These are phyloP conservation scores for Paramyrothecium sp. DNA, from an alignment of 2,329 filamentous ascomycete species.

Conservation along the genomic window DNA sequence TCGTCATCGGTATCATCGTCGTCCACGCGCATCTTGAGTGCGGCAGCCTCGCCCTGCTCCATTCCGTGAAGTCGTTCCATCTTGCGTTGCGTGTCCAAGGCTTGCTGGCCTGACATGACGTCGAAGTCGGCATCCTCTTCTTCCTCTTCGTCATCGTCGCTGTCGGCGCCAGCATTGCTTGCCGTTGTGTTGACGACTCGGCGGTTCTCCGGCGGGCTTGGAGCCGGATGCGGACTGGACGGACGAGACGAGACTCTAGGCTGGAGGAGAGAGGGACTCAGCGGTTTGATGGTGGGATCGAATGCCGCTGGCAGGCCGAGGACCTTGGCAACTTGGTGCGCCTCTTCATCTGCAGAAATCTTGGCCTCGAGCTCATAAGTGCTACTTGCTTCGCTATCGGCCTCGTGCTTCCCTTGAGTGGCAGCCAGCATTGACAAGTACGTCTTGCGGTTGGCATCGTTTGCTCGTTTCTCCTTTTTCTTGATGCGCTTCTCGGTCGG, in stretches of 20 bases:
- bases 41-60: conserved; percentile 58
- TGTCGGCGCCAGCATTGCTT: conserved; percentile 38
- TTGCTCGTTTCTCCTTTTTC: conserved; percentile 81
- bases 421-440: conserved; percentile 77
- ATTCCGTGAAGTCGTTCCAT: conserved; percentile 54
- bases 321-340: conserved; percentile 62
- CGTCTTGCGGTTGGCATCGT: conserved; percentile 71
- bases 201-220: conserved; percentile 15
- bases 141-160: conserved; percentile 36
- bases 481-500: conserved; percentile 85
- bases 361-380: conserved; percentile 54
- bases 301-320: conserved; percentile 61
- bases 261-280: conserved; percentile 31
- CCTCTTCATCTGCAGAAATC: conserved; percentile 60
- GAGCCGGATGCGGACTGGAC: conserved; percentile 10
- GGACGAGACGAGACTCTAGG: conserved; percentile 11
- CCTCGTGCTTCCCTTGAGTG: conserved; percentile 54
- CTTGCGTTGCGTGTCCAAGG: conserved; percentile 46
- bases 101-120: conserved; percentile 40
- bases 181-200: conserved; percentile 19
- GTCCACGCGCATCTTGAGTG: conserved; percentile 39
- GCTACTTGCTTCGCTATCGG: conserved; percentile 52
- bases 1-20: conserved; percentile 38
- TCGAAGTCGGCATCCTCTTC: conserved; percentile 43
- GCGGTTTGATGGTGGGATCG: conserved; percentile 62